Evolutionary conservation across 1,284 basidiomycete species (phyloP).

Genomic region (Naganishia liquefaciens): DNA sequence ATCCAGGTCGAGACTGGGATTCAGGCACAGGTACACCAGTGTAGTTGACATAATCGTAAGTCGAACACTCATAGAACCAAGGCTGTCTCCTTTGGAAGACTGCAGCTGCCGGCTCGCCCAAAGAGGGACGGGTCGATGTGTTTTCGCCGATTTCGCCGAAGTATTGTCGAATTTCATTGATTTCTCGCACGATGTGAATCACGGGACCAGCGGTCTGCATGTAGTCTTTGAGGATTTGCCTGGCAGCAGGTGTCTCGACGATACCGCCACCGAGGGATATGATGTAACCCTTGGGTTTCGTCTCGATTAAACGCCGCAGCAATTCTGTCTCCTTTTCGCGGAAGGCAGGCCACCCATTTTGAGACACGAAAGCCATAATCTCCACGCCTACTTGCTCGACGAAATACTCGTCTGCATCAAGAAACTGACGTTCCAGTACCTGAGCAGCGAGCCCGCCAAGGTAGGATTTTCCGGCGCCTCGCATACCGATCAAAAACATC

Average conservation of each 20-base stretch:
- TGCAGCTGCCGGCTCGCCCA: conserved; percentile 74
- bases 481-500: conserved; percentile 90
- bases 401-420: conserved; percentile 87
- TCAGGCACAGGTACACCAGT: conserved; percentile 55
- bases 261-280: conserved; percentile 95
- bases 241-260: conserved; percentile 77
- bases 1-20: conserved; percentile 14
- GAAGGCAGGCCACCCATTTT: conserved; percentile 77
- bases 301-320: conserved; percentile 64
- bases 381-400: conserved; percentile 65
- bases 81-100: conserved; percentile 81
- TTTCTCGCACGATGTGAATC: conserved; percentile 69
- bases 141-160: conserved; percentile 66
- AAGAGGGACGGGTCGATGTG: conserved; percentile 72
- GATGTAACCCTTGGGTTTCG: conserved; percentile 66
- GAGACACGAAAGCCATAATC: conserved; percentile 74
- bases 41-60: conserved; percentile 80
- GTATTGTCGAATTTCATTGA: conserved; percentile 73
- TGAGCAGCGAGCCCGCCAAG: conserved; percentile 77
- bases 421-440: conserved; percentile 71
- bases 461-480: conserved; percentile 92
- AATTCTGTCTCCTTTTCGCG: conserved; percentile 64
- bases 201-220: conserved; percentile 64
- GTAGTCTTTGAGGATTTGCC: conserved; percentile 71
- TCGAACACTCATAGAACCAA: conserved; percentile 85